A percentile compares a stretch with the other conserved stretches of the same genome.
Evolutionary conservation across 1,284 basidiomycete genomes (phyloP).

Genomic region (Heliocybe sulcata): DNA sequence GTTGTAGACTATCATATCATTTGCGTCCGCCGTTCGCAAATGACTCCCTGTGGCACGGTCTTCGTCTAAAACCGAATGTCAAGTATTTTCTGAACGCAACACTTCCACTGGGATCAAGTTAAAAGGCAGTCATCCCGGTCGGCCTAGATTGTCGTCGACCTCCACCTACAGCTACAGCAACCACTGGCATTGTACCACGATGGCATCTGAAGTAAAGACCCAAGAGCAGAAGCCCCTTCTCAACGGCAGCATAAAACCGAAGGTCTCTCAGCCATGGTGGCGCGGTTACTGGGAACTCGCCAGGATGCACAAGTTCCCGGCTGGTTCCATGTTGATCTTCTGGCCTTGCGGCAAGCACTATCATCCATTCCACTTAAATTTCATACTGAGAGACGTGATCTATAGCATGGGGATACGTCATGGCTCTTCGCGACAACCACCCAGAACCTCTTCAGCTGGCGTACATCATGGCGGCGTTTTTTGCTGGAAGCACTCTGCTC

Average conservation of each 20-base stretch:
- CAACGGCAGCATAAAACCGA: background rate
- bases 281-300: slow-evolving; percentile 41
- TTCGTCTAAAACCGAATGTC: too few relatives aligned
- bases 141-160: too few relatives aligned
- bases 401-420: slow-evolving; percentile 39
- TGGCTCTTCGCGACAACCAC: slow-evolving; percentile 19
- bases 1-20: too few relatives aligned
- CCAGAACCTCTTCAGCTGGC: slow-evolving; percentile 10
- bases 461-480: slow-evolving; percentile 11
- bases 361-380: background rate
- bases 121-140: too few relatives aligned
- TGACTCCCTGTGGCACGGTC: too few relatives aligned
- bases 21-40: too few relatives aligned
- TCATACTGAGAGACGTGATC: background rate
- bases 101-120: too few relatives aligned
- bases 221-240: background rate
- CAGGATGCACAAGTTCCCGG: slow-evolving; percentile 46
- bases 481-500: slow-evolving; percentile 11
- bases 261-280: background rate
- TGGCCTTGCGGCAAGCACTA: slow-evolving; percentile 42
- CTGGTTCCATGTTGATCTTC: slow-evolving; percentile 45
- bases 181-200: too few relatives aligned
- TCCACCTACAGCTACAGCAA: too few relatives aligned
- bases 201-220: background rate
- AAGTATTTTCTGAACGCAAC: too few relatives aligned